Evolutionary conservation across 768 basidiomycete genomes (phyloP), one percentile per base, ranked within the genome.

Genomic region (Mycena rosella): DNA sequence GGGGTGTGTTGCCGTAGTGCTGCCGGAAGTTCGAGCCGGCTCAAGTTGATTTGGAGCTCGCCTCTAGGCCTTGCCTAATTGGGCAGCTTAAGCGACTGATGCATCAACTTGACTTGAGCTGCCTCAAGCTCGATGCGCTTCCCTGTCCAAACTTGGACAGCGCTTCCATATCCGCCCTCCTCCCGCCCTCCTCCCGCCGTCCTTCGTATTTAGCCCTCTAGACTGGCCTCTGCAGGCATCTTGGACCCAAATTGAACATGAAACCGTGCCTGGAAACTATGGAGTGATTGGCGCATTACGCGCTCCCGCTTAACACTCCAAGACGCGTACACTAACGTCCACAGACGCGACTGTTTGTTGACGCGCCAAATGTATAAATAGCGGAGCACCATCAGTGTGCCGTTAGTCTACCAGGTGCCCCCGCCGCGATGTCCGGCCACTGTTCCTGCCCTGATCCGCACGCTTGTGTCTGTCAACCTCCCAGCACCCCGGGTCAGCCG

Each of bases 1-100:
- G 62, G 0, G 73, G 68, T 0, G 66, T 63, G 30, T 36, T 36
- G 15, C 15, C 34, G 18, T 55, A 55, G 54, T 55, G 54, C 54
- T 55, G 54, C 54, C 54, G 38, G 54, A 54, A 54, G 52, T 36
- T 54, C 14, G 22, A n/a, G 32, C 34, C 20, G 34, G 52, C 52
- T 54, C 32, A 55, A 55, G 54, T 38, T 55, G 36, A 55, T 2
- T 17, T 24, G 2, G 36, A 55, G 54, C 54, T 55, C 54, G n/a
- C n/a, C 54, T 55, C 54, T 15, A 55, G 54, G 11, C 54, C 7
- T 27, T 55, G 34, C 54, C 54, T 55, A 55, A 55, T 55, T 17
- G 36, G 54, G 54, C 54, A 38, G 54, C 54, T 55, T 55, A 27
- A 55, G 54, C 54, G 8, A 36, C 1, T 40, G 54, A 26, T 18